Evolutionary conservation across 441 rosid genomes (phyloP).

Genomic region (Geranium incanum): DNA sequence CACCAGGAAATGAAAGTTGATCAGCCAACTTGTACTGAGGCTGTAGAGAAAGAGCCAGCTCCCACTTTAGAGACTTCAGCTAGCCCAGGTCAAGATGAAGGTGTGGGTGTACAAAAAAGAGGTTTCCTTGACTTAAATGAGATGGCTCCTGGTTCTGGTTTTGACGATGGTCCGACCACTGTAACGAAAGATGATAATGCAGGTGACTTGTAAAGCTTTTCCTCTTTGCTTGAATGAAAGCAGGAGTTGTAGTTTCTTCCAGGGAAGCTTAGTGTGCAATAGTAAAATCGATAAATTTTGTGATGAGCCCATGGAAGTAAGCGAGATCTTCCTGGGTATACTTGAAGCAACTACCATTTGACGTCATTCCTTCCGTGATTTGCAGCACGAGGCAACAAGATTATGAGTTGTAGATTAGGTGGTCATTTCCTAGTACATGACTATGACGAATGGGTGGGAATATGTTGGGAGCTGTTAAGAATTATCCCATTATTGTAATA

Average conservation of each 20-base stretch:
- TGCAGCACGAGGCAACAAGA: constrained; percentile 39
- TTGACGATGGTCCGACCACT: constrained; percentile 75
- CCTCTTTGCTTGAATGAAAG: constrained; percentile 29
- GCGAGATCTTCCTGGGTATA: constrained; percentile 33
- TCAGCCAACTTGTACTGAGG: constrained; percentile 35
- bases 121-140: constrained; percentile 87
- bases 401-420: constrained; percentile 54
- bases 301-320: constrained; percentile 28
- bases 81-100: constrained; percentile 56
- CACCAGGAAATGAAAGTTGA: constrained; percentile 48
- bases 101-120: constrained; percentile 47
- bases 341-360: constrained; percentile 29
- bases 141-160: constrained; percentile 87
- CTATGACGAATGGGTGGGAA: constrained; percentile 26
- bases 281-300: constrained; percentile 50
- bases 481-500: constrained; percentile 46
- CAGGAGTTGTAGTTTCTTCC: constrained; percentile 25
- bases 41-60: constrained; percentile 38
- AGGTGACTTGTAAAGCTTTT: constrained; percentile 46
- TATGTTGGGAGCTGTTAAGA: constrained; percentile 32
- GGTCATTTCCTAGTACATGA: constrained; percentile 43
- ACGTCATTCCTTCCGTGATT: constrained; percentile 28
- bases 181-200: constrained; percentile 58
- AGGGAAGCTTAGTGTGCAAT: constrained; percentile 42
- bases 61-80: constrained; percentile 37